Evolutionary conservation across 2,329 filamentous ascomycete genomes (phyloP), one percentile per base, ranked within the genome.

Genomic region (Macrophomina phaseolina): DNA sequence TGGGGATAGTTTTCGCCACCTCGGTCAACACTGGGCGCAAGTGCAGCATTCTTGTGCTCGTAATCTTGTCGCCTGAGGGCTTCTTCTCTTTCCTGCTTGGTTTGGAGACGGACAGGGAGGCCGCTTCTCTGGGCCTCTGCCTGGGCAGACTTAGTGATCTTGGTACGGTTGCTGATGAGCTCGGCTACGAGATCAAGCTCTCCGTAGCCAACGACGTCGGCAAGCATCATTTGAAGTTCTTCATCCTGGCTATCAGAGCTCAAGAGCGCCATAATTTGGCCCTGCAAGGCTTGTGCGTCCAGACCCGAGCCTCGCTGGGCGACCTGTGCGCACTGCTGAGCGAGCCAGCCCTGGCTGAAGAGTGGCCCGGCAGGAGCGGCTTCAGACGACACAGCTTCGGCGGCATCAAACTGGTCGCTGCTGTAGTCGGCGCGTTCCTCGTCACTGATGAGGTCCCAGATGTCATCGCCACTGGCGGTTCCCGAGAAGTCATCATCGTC

Each of bases 121-220:
- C 65, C 65, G 0, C 82, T 82, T 69, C 85, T 79, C 64, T 80
- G 81, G 66, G 77, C 75, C 8, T 74, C 76, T 58, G 75, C 74
- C 68, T 71, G 73, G 32, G 75, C 64, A 5, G 77, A 73, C 23
- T 73, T 72, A 5, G 64, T 78, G 52, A 98, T 87, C 53, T 91
- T 87, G 62, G 86, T 82, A 63, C 93, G 88, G 76, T 94, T 89
- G 2, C 89, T 86, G 63, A 98, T 90, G n/a, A 98, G 82, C 69
- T 97, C 92, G 69, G 94, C 94, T 64, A 98, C 90, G 73, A 99
- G 89, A 70, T 99, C 94, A 18, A 99, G 83, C 74, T 98, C 93
- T 72, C 95, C 93, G 73, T 94, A 98, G 0, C 96, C 95, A 68
- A 99, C 84, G 51, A 97, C 87, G 72, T 99, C 95, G 0, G 92